Evolutionary conservation across 2,329 filamentous ascomycete species (phyloP), one percentile per base, ranked within the genome.

Genomic region (Drechmeria coniospora): DNA sequence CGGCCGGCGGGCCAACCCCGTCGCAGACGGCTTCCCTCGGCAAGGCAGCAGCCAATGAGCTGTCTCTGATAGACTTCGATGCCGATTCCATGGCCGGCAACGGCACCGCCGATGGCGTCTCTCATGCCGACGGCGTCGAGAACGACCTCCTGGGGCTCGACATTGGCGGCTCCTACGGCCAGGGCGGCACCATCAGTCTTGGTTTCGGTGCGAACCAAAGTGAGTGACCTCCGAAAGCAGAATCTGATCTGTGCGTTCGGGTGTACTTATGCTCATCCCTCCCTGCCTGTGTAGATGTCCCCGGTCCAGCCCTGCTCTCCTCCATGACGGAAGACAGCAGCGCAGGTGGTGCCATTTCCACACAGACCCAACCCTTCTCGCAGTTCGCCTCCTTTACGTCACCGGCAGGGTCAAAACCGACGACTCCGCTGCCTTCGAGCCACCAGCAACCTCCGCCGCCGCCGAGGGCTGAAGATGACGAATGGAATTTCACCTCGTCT

Each of bases 21-120:
- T 47, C 33, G 65, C 70, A 36, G 63, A 77, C 25, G 61, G 65
- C 40, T 69, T 75, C 57, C 70, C 77, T 42, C 10, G 33, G 38
- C 7, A n/a, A n/a, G n/a, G 43, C 37, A 8, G 54, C 64, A 6
- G 55, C 58, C 4, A 65, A 83, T 43, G 86, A 94, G 51, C 57
- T 94, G 14, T 95, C 90, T 5, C 58, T 98, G 37, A 98, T 98
- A 45, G 90, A 98, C 48, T 86, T 98, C 44, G 81, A 79, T 34
- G 76, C 53, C 4, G 68, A 74, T 25, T 45, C 74, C 6, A 39
- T 72, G 11, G 73, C 75, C 21, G 57, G 59, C 24, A 54, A 59
- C 18, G 50, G 59, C 6, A 37, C 47, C 25, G 42, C 50, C 20
- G 38, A 53, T 15, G 39, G 46, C 17, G 54, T 56, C 14, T 51